Conservation (phyloP, 345 rosid species). For the Heritiera fomes region DNA sequence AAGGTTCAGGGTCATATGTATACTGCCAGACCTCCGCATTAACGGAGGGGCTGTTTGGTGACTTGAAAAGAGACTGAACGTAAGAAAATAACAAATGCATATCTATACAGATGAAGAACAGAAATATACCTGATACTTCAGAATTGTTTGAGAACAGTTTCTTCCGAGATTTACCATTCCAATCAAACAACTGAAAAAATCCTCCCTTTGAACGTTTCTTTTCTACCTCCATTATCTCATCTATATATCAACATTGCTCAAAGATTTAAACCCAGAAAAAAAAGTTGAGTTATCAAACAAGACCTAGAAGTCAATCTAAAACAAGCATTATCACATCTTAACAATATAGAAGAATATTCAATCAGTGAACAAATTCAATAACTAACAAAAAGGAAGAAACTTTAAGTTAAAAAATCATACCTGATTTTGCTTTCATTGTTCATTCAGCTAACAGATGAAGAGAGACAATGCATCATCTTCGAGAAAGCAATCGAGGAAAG, state of each 20-base stretch:
- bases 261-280: constrained; percentile 7
- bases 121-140: constrained; percentile 45
- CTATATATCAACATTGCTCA: constrained; percentile 33
- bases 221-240: constrained; percentile 67
- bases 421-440: constrained; percentile 28
- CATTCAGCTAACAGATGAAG: constrained; percentile 12
- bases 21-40: too few species aligned
- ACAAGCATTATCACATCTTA: neutral
- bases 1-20: too few species aligned
- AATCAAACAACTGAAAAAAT: constrained; percentile 69
- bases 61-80: neutral
- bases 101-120: constrained; percentile 10
- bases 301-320: neutral
- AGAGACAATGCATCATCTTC: neutral
- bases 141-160: constrained; percentile 57
- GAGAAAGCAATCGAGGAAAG: neutral
- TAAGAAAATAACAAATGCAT: neutral
- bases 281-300: constrained; percentile 11
- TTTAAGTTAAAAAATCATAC: constrained; percentile 3
- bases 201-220: constrained; percentile 71
- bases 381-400: constrained; percentile 6
- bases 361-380: neutral
- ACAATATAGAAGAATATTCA: constrained; percentile 6
- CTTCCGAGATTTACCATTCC: constrained; percentile 88
- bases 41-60: too few species aligned